Conservation (phyloP, 768 basidiomycete genomes). For the Mrakia gelida region DNA sequence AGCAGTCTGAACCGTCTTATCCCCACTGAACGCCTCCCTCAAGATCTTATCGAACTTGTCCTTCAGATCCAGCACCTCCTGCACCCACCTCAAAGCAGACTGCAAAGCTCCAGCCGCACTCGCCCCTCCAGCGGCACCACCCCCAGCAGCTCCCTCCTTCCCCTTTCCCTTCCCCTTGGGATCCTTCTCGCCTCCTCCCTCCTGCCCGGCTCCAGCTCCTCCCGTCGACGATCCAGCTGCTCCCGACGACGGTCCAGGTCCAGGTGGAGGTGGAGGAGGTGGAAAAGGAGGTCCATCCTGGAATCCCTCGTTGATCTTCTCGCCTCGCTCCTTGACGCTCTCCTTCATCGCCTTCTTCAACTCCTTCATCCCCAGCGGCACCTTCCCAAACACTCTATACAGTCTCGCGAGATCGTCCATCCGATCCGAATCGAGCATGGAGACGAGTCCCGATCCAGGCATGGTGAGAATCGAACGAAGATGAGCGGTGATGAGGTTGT, state of each 20-base stretch:
- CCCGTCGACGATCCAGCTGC: no score
- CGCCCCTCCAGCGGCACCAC: constrained; percentile 21
- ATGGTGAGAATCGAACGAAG: constrained; percentile 68
- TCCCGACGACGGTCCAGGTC: no score
- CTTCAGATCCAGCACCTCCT: constrained; percentile 82
- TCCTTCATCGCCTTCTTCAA: constrained; percentile 66
- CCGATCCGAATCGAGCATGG: constrained; percentile 78
- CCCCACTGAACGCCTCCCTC: constrained; percentile 62
- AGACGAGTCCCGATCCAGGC: constrained; percentile 76
- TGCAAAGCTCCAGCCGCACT: constrained; percentile 47
- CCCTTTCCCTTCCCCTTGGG: constrained; percentile 50
- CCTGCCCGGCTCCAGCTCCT: constrained; percentile 10
- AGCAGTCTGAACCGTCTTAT: constrained; percentile 71
- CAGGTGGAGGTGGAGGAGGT: no score
- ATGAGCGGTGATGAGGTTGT: constrained; percentile 71
- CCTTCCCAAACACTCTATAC: constrained; percentile 64
- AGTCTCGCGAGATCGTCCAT: constrained; percentile 70
- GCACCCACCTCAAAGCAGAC: constrained; percentile 84
- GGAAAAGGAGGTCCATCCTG: constrained; percentile 13
- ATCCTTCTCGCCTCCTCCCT: constrained; percentile 42
- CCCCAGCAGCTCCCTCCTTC: constrained; percentile 47
- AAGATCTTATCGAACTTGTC: constrained; percentile 81
- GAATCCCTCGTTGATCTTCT: constrained; percentile 63
- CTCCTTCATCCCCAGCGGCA: constrained; percentile 56
- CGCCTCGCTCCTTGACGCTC: constrained; percentile 68